phyloP scores from a whole-genome alignment of 176 grass and related monocot genomes.

The Eleusine indica region DNA sequence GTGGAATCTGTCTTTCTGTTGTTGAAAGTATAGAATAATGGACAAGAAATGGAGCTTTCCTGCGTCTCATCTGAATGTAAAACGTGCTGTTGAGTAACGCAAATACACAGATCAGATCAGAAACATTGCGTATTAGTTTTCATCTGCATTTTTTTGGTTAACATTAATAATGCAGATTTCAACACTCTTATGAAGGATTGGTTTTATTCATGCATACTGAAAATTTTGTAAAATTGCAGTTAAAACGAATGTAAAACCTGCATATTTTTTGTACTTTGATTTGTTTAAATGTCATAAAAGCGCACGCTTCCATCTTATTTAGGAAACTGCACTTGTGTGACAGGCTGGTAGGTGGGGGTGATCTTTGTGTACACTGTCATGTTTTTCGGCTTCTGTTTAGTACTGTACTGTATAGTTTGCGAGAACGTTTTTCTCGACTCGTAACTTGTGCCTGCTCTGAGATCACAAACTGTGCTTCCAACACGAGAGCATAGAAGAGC shows the following conservation, averaged over 20 bases:
- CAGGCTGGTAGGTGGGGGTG: too few relatives aligned
- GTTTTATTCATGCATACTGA: neutral
- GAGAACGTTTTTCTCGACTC: too few relatives aligned
- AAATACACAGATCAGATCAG: neutral
- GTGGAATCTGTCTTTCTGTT: neutral
- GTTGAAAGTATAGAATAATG: conserved; percentile 37
- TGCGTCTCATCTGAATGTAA: conserved; percentile 11
- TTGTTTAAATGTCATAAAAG: neutral
- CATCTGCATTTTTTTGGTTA: neutral
- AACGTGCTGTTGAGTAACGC: neutral
- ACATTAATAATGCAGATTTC: neutral
- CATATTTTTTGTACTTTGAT: neutral
- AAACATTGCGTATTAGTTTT: neutral
- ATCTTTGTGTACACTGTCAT: too few relatives aligned
- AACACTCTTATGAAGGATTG: neutral
- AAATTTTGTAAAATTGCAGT: neutral
- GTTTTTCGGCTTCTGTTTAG: too few relatives aligned
- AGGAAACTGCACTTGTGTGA: neutral
- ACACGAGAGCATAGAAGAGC: too few relatives aligned
- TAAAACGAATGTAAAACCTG: neutral
- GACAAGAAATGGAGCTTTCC: neutral
- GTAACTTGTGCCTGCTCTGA: too few relatives aligned
- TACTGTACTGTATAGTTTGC: too few relatives aligned
- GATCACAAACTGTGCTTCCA: too few relatives aligned
- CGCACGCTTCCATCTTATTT: neutral